These are phyloP conservation scores for Hypoxylon sp. DNA, from an alignment of 2,329 filamentous ascomycete species.

Conservation along the genomic window DNA sequence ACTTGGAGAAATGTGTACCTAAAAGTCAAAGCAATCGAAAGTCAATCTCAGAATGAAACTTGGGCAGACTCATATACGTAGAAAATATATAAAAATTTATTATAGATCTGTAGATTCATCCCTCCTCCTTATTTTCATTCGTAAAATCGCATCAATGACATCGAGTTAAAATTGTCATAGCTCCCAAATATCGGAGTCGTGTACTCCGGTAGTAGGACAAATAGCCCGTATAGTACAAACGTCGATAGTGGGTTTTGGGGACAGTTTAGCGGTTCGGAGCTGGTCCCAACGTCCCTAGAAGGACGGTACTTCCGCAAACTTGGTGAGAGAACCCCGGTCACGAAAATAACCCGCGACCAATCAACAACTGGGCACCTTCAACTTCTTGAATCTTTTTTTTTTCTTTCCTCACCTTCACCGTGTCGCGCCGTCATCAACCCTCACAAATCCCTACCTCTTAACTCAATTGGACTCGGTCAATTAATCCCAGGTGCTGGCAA, in stretches of 20 bases:
- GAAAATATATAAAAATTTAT: neutral
- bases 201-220: conserved; percentile 7
- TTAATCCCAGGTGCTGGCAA: conserved; percentile 41
- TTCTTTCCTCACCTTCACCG: conserved; percentile 47
- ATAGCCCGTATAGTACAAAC: neutral
- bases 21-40: conserved; percentile 5
- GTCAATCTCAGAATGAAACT: neutral
- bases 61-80: no score
- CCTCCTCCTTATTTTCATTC: neutral
- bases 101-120: neutral
- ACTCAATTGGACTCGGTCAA: conserved; percentile 49
- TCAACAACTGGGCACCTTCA: conserved; percentile 45
- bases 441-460: conserved; percentile 30
- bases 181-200: conserved; percentile 13
- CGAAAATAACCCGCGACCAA: conserved; percentile 49
- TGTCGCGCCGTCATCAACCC: conserved; percentile 40
- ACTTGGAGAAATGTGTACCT: neutral
- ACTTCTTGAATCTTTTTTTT: conserved; percentile 52
- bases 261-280: conserved; percentile 35
- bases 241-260: conserved; percentile 10
- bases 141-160: neutral
- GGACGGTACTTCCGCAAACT: conserved; percentile 9
- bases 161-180: neutral
- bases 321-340: conserved; percentile 41
- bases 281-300: conserved; percentile 45